Conservation (phyloP, 2,329 filamentous ascomycete genomes). For the Monilinia aucupariae region DNA sequence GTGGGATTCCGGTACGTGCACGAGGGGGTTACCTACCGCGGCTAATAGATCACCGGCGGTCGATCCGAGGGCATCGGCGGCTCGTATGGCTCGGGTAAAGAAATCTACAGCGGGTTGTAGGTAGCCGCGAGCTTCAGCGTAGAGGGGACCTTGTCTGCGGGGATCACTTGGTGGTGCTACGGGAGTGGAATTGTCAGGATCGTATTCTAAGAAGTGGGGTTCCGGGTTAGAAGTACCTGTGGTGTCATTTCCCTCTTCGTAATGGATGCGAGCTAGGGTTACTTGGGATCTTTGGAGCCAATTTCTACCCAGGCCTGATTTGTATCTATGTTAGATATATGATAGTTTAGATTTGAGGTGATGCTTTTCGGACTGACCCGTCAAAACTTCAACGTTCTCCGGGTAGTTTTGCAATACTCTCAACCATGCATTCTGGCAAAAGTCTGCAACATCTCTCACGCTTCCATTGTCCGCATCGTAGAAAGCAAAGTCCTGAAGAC, state of each 20-base stretch:
- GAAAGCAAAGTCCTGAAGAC: slow-evolving; percentile 46
- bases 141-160: slow-evolving; percentile 37
- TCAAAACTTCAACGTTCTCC: slow-evolving; percentile 40
- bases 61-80: slow-evolving; percentile 38
- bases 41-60: slow-evolving; percentile 42
- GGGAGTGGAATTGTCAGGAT: slow-evolving; percentile 32
- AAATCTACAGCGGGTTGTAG: slow-evolving; percentile 49
- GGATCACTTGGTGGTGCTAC: slow-evolving; percentile 34
- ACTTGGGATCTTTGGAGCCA: slow-evolving; percentile 49
- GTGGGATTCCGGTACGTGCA: neutral
- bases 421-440: slow-evolving; percentile 46
- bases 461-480: slow-evolving; percentile 43
- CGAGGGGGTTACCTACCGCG: slow-evolving; percentile 34
- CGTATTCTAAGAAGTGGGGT: neutral
- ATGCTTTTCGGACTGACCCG: slow-evolving; percentile 34
- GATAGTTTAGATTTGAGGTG: neutral
- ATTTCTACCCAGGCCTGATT: slow-evolving; percentile 43
- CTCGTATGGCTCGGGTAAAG: slow-evolving; percentile 42
- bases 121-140: slow-evolving; percentile 47
- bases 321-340: neutral
- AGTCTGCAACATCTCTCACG: slow-evolving; percentile 43
- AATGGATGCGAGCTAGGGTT: slow-evolving; percentile 44
- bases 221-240: slow-evolving; percentile 26
- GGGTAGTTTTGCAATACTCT: slow-evolving; percentile 41
- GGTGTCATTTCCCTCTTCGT: slow-evolving; percentile 37